Conservation (phyloP, 306 rosid species). For the Quercus alba region DNA sequence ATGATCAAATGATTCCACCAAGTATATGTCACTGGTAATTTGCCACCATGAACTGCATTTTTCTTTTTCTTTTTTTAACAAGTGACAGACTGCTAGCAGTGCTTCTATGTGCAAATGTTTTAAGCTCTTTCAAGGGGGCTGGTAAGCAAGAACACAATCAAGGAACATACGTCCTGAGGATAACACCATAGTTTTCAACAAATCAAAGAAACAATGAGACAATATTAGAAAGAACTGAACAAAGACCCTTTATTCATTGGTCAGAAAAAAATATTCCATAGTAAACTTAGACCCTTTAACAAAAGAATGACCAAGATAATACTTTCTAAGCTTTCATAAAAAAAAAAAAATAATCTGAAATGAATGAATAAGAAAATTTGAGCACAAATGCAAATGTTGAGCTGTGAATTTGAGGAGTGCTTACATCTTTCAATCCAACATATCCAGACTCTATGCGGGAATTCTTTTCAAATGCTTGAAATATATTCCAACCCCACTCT, state of each 20-base stretch:
- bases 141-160: not conserved
- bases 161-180: not conserved
- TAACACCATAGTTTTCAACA: not conserved
- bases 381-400: constrained; percentile 7
- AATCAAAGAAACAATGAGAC: not conserved
- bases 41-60: not conserved
- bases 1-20: not conserved
- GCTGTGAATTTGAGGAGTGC: constrained; percentile 30
- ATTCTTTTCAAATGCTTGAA: constrained; percentile 97
- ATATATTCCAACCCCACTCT: constrained; percentile 99
- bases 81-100: not conserved
- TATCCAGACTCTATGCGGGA: constrained; percentile 88
- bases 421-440: constrained; percentile 95
- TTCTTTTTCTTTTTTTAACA: not conserved
- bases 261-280: not conserved
- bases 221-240: not conserved
- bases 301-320: not conserved
- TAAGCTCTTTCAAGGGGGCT: not conserved
- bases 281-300: constrained; percentile 1
- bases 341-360: not conserved
- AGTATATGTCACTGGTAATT: not conserved
- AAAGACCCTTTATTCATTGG: not conserved
- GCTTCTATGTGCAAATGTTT: not conserved
- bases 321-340: not conserved
- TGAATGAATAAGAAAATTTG: constrained; percentile 16